A percentile compares a stretch with the other conserved stretches of the same genome.
phyloP scores from a whole-genome alignment of 257 asterid species.

The Gynochthodes officinalis region DNA sequence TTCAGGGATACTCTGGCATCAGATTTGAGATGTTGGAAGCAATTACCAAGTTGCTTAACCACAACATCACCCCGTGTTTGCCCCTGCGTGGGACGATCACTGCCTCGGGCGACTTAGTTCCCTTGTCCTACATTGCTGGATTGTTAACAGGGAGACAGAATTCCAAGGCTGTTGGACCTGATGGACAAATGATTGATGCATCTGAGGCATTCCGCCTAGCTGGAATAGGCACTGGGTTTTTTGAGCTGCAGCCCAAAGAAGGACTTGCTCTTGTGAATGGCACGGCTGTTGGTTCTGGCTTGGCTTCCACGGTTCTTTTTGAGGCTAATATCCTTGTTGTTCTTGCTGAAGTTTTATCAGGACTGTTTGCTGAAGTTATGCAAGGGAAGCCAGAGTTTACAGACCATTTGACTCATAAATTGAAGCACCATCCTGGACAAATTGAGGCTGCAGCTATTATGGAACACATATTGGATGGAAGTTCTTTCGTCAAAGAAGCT shows the following conservation, averaged over 20 bases:
- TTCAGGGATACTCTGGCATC: slow-evolving; percentile 35
- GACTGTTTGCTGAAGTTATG: slow-evolving; percentile 33
- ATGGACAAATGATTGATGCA: slow-evolving; percentile 24
- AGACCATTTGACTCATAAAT: slow-evolving; percentile 31
- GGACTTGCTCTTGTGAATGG: slow-evolving; percentile 35
- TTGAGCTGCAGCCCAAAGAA: slow-evolving; percentile 30
- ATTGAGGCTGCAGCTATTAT: slow-evolving; percentile 36
- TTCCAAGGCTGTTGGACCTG: slow-evolving; percentile 30
- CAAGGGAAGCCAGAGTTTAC: slow-evolving; percentile 32
- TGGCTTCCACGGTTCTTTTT: slow-evolving; percentile 31
- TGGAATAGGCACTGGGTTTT: slow-evolving; percentile 20
- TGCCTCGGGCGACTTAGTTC: slow-evolving; percentile 30
- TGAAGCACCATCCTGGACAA: slow-evolving; percentile 36
- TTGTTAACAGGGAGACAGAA: slow-evolving; percentile 26
- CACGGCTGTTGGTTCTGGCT: slow-evolving; percentile 35
- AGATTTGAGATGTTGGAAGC: slow-evolving; percentile 32
- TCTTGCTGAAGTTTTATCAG: slow-evolving; percentile 30
- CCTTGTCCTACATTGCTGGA: slow-evolving; percentile 33
- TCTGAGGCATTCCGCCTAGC: slow-evolving; percentile 25
- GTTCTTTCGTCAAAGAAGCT: slow-evolving; percentile 29
- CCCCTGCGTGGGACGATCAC: slow-evolving; percentile 35
- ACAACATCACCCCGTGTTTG: slow-evolving; percentile 30
- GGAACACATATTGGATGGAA: slow-evolving; percentile 31
- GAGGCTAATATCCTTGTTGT: slow-evolving; percentile 29
- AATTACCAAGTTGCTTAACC: slow-evolving; percentile 28